These are phyloP conservation scores for Dictyostelium purpureum DNA, from an alignment of 78 protist species.

Conservation along the genomic window DNA sequence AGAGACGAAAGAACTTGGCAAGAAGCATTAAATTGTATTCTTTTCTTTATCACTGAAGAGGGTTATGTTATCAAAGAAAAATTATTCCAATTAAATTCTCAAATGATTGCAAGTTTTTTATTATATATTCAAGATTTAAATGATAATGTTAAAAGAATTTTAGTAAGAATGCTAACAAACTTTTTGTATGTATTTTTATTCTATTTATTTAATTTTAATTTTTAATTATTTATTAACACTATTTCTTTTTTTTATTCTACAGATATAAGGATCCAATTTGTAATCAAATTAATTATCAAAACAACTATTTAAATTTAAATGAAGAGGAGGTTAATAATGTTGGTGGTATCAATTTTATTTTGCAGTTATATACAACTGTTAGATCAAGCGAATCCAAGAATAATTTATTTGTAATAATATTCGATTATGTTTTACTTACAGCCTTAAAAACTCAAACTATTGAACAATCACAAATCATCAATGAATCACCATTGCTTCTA, in stretches of 20 bases:
- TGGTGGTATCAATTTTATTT: slow-evolving; percentile 60
- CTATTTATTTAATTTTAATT: too few relatives aligned
- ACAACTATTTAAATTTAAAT: slow-evolving; percentile 10
- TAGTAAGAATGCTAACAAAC: slow-evolving; percentile 51
- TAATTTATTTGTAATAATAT: slow-evolving; percentile 58
- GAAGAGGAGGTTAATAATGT: slow-evolving; percentile 42
- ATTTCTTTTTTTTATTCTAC: too few relatives aligned
- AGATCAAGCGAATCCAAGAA: slow-evolving; percentile 70
- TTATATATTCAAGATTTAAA: slow-evolving; percentile 1
- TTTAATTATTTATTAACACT: background rate
- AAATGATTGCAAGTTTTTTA: slow-evolving; percentile 36
- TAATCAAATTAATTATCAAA: background rate
- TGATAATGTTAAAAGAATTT: slow-evolving; percentile 41
- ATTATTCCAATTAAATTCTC: slow-evolving; percentile 12
- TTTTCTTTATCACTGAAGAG: slow-evolving; percentile 39
- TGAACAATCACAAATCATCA: slow-evolving; percentile 39
- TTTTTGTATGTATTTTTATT: slow-evolving; percentile 8
- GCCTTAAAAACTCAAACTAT: slow-evolving; percentile 54
- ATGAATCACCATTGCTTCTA: slow-evolving; percentile 59
- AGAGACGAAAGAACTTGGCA: slow-evolving; percentile 50
- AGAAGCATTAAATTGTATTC: slow-evolving; percentile 43
- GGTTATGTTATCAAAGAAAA: slow-evolving; percentile 26
- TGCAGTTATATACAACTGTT: slow-evolving; percentile 32
- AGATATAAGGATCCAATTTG: slow-evolving; percentile 17
- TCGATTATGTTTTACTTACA: slow-evolving; percentile 56